These are phyloP conservation scores for Paracoccidioides lutzii DNA, from an alignment of 2,329 filamentous ascomycete genomes.

Conservation along the genomic window DNA sequence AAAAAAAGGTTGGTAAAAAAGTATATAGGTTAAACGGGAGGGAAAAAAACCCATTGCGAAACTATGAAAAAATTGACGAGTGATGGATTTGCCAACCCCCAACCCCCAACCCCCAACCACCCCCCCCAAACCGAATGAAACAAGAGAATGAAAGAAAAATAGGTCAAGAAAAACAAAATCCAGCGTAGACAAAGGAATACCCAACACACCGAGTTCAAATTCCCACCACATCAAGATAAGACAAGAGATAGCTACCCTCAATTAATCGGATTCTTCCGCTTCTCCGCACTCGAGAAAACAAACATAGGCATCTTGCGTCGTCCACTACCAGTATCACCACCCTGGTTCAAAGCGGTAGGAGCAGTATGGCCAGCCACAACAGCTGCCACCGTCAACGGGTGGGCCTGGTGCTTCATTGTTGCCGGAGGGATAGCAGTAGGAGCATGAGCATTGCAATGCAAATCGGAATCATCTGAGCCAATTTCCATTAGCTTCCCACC, in stretches of 20 bases:
- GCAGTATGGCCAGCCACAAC: slow-evolving; percentile 45
- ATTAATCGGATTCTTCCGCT: slow-evolving; percentile 63
- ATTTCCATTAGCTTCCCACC: slow-evolving; percentile 44
- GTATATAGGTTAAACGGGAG: neutral
- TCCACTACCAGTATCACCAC: slow-evolving; percentile 42
- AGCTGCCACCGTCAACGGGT: slow-evolving; percentile 22
- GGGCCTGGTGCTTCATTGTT: slow-evolving; percentile 12
- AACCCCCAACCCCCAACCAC: neutral
- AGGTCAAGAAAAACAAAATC: neutral
- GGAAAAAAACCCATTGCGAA: neutral
- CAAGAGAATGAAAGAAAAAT: neutral
- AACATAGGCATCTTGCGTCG: slow-evolving; percentile 77
- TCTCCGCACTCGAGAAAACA: slow-evolving; percentile 77
- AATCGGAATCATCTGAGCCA: slow-evolving; percentile 23
- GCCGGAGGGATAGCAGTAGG: too few species aligned
- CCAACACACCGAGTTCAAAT: neutral
- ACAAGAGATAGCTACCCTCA: slow-evolving; percentile 26
- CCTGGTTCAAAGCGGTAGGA: slow-evolving; percentile 49
- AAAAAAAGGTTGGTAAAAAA: neutral
- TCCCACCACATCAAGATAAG: neutral
- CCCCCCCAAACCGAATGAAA: neutral
- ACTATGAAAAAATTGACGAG: neutral
- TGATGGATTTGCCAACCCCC: neutral
- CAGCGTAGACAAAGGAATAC: neutral
- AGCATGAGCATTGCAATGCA: too few species aligned